Evolutionary conservation across 441 rosid species (phyloP).

Genomic region (Adansonia gregorii): DNA sequence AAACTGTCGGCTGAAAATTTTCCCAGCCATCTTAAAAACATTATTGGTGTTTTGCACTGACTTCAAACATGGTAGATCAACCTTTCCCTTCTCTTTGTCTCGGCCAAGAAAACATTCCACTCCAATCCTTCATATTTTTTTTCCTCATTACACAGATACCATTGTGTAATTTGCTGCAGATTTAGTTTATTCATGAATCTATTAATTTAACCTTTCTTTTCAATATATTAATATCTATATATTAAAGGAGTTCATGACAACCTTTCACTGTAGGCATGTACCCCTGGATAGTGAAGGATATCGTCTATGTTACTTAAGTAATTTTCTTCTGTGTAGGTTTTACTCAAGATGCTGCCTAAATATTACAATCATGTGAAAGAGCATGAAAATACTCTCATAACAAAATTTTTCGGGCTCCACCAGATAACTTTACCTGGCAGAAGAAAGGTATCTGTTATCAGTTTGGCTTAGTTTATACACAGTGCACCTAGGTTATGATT

Average conservation of each 20-base stretch:
- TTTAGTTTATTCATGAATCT: neutral
- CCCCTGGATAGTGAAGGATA: neutral
- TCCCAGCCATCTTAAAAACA: neutral
- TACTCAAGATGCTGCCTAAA: slow-evolving; percentile 80
- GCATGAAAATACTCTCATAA: slow-evolving; percentile 90
- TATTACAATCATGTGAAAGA: slow-evolving; percentile 71
- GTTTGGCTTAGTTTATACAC: slow-evolving; percentile 16
- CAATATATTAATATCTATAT: neutral
- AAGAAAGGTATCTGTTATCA: slow-evolving; percentile 63
- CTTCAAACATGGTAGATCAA: neutral
- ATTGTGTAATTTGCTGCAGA: neutral
- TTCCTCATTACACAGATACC: neutral
- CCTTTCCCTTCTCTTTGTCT: neutral
- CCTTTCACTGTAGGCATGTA: neutral
- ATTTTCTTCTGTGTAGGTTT: slow-evolving; percentile 50
- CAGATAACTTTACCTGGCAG: slow-evolving; percentile 72
- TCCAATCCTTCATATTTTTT: neutral
- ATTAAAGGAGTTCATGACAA: neutral
- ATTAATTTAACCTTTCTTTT: neutral
- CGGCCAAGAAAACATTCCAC: neutral
- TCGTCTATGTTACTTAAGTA: neutral
- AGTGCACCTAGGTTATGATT: slow-evolving; percentile 22
- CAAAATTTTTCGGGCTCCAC: slow-evolving; percentile 91
- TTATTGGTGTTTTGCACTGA: neutral
- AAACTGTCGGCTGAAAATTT: neutral